Evolutionary conservation across 768 basidiomycete species (phyloP).

Genomic region (Rhizopogon sp.): DNA sequence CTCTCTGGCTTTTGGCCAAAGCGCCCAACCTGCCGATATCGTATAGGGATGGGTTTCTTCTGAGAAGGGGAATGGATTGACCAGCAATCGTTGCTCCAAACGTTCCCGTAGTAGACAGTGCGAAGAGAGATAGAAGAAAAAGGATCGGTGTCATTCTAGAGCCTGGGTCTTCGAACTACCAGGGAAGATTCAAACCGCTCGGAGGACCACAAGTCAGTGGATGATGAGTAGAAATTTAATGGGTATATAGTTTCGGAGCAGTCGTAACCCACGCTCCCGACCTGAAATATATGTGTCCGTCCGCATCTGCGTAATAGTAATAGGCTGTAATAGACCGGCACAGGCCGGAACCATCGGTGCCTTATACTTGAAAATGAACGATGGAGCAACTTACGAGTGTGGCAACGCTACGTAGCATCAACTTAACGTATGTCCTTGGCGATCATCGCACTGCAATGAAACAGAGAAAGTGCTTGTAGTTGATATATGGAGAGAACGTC

Average conservation of each 20-base stretch:
- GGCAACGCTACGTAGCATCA: no score
- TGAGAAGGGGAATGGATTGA: conserved; percentile 15
- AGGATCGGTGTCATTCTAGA: conserved; percentile 13
- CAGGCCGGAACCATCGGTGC: not conserved
- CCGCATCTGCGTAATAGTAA: not conserved
- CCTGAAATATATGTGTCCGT: not conserved
- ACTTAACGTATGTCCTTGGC: no score
- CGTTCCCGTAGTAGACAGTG: not conserved
- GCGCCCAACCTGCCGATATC: conserved; percentile 3
- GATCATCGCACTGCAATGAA: no score
- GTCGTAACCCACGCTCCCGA: no score
- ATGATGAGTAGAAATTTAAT: not conserved
- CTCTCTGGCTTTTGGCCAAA: conserved; percentile 41
- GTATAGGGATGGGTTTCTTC: conserved; percentile 8
- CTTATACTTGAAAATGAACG: not conserved
- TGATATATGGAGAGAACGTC: no score
- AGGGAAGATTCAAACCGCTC: not conserved
- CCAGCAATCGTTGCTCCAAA: conserved; percentile 7
- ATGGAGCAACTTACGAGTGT: no score
- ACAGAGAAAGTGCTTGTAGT: no score
- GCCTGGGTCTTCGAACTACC: not conserved
- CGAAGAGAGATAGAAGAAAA: conserved; percentile 9
- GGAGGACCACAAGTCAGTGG: not conserved
- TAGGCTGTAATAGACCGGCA: not conserved
- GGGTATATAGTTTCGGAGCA: not conserved